Evolutionary conservation across 2,329 filamentous ascomycete species (phyloP), one percentile per base, ranked within the genome.

Genomic region (Xylogone sp.): DNA sequence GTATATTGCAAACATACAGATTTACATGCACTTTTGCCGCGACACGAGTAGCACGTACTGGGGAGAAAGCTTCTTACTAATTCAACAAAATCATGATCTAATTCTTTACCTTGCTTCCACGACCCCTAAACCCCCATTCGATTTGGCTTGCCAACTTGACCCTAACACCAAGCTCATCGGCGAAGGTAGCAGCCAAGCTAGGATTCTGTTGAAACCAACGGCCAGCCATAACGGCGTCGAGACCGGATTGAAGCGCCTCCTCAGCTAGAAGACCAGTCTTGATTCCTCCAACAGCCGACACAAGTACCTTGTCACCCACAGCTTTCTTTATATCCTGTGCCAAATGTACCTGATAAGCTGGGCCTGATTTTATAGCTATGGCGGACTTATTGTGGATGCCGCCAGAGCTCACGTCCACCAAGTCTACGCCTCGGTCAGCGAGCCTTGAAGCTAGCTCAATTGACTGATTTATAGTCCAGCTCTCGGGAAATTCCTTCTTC

Each of bases 381-480:
- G 83, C 80, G 59, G 84, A 81, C 45, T 67, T 63, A 0, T 75
- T 68, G 61, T 90, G 82, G 45, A 79, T 79, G 3, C 87, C 89
- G 1, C 82, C 88, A 2, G 77, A 80, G 1, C 81, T 86, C 8
- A 92, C 79, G 61, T 94, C 90, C 1, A 94, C 71, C 1, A 94
- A 71, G 64, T 94, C 88, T 2, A 93, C 81, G 2, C 88, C 88
- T 12, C 70, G 74, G 1, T 82, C 78, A 0, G 83, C 84, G 0
- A 94, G 72, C 0, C 84, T 69, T 44, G 75, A 65, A 0, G 88
- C 85, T 1, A 94, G 77, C 46, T 74, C 73, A 24, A 82, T 74
- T 0, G 82, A 84, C 50, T 93, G 78, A 16, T 83, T 77, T 2
- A 82, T 59, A 0, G 78, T 86, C 88, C 89, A 94, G 60, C 78